phyloP scores from a whole-genome alignment of 2,329 filamentous ascomycete species.

The Celoporthe dispersa region DNA sequence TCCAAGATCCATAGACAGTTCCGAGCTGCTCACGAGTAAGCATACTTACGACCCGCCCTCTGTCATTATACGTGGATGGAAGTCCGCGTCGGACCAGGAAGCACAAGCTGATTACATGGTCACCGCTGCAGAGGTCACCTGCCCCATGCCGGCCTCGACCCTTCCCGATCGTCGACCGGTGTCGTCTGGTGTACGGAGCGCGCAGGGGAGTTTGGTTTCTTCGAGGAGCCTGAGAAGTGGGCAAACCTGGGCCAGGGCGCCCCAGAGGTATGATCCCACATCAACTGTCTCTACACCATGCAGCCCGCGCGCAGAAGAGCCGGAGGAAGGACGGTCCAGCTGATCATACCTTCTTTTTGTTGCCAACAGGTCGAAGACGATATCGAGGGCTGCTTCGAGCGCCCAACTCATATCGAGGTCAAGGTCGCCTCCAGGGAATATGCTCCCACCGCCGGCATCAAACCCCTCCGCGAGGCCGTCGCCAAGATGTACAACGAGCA shows the following conservation, averaged over 20 bases:
- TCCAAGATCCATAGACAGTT: slow-evolving; percentile 90
- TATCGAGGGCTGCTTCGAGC: slow-evolving; percentile 85
- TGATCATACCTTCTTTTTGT: neutral
- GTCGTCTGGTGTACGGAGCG: slow-evolving; percentile 93
- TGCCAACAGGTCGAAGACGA: slow-evolving; percentile 75
- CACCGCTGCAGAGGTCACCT: slow-evolving; percentile 64
- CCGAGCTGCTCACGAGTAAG: slow-evolving; percentile 76
- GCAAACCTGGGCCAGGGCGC: slow-evolving; percentile 76
- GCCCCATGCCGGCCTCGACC: slow-evolving; percentile 88
- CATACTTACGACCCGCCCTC: slow-evolving; percentile 8
- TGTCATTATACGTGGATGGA: neutral
- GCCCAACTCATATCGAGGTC: slow-evolving; percentile 79
- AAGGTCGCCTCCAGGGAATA: slow-evolving; percentile 83
- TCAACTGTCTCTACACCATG: neutral
- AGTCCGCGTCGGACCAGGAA: slow-evolving; percentile 2
- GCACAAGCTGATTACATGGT: slow-evolving; percentile 16
- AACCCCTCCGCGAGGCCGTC: slow-evolving; percentile 84
- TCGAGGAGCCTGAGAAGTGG: slow-evolving; percentile 81
- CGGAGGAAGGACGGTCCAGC: neutral
- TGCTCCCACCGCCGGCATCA: slow-evolving; percentile 92
- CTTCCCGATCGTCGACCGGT: slow-evolving; percentile 85
- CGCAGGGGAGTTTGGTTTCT: slow-evolving; percentile 85
- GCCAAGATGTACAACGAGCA: slow-evolving; percentile 92
- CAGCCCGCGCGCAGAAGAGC: neutral
- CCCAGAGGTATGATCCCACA: slow-evolving; percentile 27